These are phyloP conservation scores for Candida quercuum DNA, from an alignment of 805 yeast species.

Conservation along the genomic window DNA sequence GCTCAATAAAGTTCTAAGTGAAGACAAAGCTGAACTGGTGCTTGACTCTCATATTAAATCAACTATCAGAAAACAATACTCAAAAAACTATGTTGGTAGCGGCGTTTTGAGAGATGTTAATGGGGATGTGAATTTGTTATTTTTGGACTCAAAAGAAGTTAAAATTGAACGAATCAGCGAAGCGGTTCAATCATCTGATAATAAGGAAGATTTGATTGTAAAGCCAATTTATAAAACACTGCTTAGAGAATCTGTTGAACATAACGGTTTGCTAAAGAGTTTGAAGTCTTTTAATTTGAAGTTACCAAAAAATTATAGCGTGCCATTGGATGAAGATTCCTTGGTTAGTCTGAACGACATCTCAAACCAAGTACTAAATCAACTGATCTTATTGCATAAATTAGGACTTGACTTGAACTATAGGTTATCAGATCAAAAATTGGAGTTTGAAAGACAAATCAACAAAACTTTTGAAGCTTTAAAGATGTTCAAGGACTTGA, in stretches of 20 bases:
- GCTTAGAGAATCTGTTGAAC: not conserved
- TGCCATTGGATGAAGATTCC: constrained; percentile 12
- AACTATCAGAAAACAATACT: not conserved
- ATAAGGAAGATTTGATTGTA: constrained; percentile 1
- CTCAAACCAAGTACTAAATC: constrained; percentile 13
- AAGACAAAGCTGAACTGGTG: not conserved
- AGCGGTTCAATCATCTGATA: not conserved
- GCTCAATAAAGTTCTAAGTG: not conserved
- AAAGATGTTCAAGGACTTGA: constrained; percentile 13
- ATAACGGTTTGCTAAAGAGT: not conserved
- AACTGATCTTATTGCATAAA: constrained; percentile 20
- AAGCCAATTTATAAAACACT: not conserved
- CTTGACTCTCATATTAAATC: not conserved
- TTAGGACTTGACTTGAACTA: constrained; percentile 31
- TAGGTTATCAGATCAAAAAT: constrained; percentile 33
- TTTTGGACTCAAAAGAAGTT: not conserved
- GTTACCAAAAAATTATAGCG: constrained; percentile 3
- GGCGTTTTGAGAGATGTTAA: constrained; percentile 2
- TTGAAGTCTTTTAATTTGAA: constrained; percentile 2
- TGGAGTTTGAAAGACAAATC: constrained; percentile 38
- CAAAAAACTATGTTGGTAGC: constrained; percentile 5
- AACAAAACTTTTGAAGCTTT: constrained; percentile 20
- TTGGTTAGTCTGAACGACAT: constrained; percentile 16
- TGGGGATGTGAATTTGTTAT: constrained; percentile 2
- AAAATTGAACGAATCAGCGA: not conserved